A percentile compares a stretch with the other conserved stretches of the same genome.
phyloP scores from a whole-genome alignment of 2,329 filamentous ascomycete species.

The Colletotrichum salicis region DNA sequence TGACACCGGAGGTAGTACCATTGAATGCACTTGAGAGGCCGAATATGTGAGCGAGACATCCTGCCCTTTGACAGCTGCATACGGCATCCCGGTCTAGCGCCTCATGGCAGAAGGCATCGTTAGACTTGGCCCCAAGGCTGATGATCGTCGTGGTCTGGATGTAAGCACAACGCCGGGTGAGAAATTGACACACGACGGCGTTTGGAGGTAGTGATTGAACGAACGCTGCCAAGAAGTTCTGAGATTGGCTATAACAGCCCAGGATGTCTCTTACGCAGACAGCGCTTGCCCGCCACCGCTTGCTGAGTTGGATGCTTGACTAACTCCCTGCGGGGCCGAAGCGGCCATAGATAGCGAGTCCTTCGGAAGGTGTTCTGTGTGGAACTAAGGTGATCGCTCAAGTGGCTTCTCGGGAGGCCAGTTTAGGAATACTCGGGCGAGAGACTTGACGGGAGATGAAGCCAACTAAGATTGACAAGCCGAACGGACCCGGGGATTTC shows the following conservation, averaged over 20 bases:
- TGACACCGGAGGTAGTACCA: background rate
- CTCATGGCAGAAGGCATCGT: background rate
- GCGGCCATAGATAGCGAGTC: background rate
- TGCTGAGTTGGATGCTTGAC: background rate
- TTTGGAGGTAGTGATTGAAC: constrained; percentile 6
- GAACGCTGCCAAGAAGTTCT: background rate
- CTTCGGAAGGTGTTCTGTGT: background rate
- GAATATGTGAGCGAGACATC: constrained; percentile 6
- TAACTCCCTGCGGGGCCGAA: background rate
- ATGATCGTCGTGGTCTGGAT: constrained; percentile 19
- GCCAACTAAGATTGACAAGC: constrained; percentile 19
- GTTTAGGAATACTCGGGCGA: background rate
- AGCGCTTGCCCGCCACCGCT: background rate
- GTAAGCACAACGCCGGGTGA: background rate
- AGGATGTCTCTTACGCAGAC: background rate
- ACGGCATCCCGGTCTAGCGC: constrained; percentile 11
- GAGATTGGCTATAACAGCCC: background rate
- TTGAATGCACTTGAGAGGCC: background rate
- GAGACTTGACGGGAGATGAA: background rate
- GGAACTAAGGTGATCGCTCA: background rate
- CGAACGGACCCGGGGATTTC: constrained; percentile 4
- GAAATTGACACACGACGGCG: background rate
- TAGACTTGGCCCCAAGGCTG: background rate
- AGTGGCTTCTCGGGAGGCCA: background rate
- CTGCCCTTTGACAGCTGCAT: constrained; percentile 19